Percentiles rank a stretch among this genome's conserved stretches.
These are phyloP conservation scores for Magnolia officinalis DNA, from an alignment of 164 flowering plant species.

Conservation along the genomic window DNA sequence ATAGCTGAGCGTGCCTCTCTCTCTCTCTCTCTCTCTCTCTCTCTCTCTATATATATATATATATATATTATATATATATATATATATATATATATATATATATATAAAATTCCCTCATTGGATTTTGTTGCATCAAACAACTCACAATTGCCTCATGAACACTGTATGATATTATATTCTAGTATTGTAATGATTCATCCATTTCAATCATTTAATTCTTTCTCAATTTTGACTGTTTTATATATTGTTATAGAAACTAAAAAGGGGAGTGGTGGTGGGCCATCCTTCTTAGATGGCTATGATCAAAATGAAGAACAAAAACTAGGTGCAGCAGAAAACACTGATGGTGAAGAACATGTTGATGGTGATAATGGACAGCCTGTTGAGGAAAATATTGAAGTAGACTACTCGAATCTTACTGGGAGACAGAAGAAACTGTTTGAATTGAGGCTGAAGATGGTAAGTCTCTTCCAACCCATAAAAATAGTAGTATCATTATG, in stretches of 20 bases:
- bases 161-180: too few relatives aligned
- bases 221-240: background rate
- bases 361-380: slow-evolving; percentile 17
- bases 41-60: too few relatives aligned
- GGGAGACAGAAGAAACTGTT: slow-evolving; percentile 76
- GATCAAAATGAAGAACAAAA: slow-evolving; percentile 27
- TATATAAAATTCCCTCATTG: too few relatives aligned
- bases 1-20: too few relatives aligned
- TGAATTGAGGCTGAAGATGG: slow-evolving; percentile 89
- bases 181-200: too few relatives aligned
- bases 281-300: slow-evolving; percentile 5
- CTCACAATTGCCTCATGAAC: too few relatives aligned
- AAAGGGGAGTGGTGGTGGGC: background rate
- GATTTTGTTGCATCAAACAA: too few relatives aligned
- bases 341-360: slow-evolving; percentile 14
- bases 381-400: slow-evolving; percentile 32
- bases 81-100: too few relatives aligned
- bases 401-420: slow-evolving; percentile 48
- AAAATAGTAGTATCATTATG: background rate
- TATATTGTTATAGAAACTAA: background rate
- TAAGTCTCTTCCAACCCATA: slow-evolving; percentile 15
- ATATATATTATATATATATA: too few relatives aligned
- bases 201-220: slow-evolving; percentile 1
- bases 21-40: too few relatives aligned
- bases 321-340: slow-evolving; percentile 27